Conservation (phyloP, 2,329 filamentous ascomycete species). For the Claviceps cyperi region DNA sequence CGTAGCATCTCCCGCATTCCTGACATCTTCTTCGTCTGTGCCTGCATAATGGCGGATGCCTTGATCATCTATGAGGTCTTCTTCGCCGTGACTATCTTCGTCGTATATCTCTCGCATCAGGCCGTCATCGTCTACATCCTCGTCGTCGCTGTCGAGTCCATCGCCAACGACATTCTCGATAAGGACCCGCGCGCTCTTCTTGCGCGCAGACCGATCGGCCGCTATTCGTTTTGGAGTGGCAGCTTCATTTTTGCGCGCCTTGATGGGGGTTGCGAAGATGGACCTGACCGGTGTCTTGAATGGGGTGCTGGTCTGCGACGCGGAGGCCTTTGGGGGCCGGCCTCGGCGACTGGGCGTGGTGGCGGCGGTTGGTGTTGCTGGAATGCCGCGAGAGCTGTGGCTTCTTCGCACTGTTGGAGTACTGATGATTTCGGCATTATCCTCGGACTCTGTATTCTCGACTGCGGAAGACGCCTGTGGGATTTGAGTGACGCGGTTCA, state of each 20-base stretch:
- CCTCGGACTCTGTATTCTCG: slow-evolving; percentile 5
- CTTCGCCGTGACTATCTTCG: slow-evolving; percentile 50
- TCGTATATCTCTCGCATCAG: slow-evolving; percentile 22
- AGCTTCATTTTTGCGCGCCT: slow-evolving; percentile 17
- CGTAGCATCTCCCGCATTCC: slow-evolving; percentile 15
- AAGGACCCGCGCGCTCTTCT: slow-evolving; percentile 67
- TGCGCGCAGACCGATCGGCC: slow-evolving; percentile 71
- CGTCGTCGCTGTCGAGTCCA: slow-evolving; percentile 53
- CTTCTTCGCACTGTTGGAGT: background rate
- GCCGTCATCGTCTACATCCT: slow-evolving; percentile 26
- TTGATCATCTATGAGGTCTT: slow-evolving; percentile 49
- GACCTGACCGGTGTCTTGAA: slow-evolving; percentile 13
- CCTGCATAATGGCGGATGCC: too few relatives aligned
- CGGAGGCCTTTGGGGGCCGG: slow-evolving; percentile 15
- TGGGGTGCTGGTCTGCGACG: slow-evolving; percentile 17
- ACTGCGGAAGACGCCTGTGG: background rate
- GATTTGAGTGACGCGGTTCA: slow-evolving; percentile 1
- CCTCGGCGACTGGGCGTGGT: slow-evolving; percentile 20
- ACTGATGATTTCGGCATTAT: background rate
- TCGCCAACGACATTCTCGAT: slow-evolving; percentile 56
- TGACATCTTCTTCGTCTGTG: slow-evolving; percentile 24
- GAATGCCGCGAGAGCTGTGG: background rate
- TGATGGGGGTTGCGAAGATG: slow-evolving; percentile 25
- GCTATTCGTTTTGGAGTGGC: slow-evolving; percentile 52
- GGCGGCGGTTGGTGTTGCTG: slow-evolving; percentile 3